Conservation (phyloP, 1,284 basidiomycete species). For the Ceratobasidium sp. region DNA sequence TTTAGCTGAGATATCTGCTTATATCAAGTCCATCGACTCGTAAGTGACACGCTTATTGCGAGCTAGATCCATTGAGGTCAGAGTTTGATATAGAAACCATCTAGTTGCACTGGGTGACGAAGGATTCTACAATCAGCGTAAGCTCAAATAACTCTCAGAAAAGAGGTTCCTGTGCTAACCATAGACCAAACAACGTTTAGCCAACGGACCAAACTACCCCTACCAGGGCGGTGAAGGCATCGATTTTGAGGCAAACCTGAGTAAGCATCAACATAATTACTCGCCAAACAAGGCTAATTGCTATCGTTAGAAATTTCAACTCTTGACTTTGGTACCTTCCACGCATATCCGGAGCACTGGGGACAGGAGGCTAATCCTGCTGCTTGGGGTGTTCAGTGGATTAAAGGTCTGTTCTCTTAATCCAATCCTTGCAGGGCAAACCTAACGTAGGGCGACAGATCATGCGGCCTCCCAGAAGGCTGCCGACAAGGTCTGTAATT, state of each 20-base stretch:
- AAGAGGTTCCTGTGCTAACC: neutral
- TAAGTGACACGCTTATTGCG: neutral
- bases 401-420: conserved; percentile 19
- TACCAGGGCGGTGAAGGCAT: conserved; percentile 55
- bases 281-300: neutral
- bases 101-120: conserved; percentile 49
- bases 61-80: too few species aligned
- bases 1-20: conserved; percentile 40
- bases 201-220: neutral
- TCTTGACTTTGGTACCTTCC: conserved; percentile 72
- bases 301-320: conserved; percentile 58
- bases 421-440: neutral
- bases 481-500: conserved; percentile 4
- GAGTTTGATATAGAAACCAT: neutral
- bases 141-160: neutral
- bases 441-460: neutral
- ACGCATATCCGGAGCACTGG: conserved; percentile 52
- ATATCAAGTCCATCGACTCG: conserved; percentile 50
- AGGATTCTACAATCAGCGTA: conserved; percentile 46
- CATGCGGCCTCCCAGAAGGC: conserved; percentile 16
- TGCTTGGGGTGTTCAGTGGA: conserved; percentile 59
- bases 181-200: neutral
- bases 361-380: conserved; percentile 53
- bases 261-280: neutral
- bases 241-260: conserved; percentile 64